Base-by-base conservation (phyloP, 177 flowering plant genomes). In the Vitis hybrid region DNA sequence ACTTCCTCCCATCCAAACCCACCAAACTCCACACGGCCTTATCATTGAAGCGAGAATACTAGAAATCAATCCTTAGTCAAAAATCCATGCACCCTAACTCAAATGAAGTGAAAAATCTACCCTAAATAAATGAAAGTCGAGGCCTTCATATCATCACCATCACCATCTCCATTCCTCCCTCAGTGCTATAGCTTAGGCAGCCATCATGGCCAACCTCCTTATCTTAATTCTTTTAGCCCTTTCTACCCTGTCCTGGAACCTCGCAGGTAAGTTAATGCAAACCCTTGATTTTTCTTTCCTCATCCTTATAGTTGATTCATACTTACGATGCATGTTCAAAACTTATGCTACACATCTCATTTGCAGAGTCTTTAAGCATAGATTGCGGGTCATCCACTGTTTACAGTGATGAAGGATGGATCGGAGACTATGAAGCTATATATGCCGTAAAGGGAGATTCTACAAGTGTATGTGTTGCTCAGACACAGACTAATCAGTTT, bases 381-480 rank as follows among this genome's bases (percentile, higher is more conserved):
- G 84, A 84, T 65, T 88, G 92, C 57, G 90, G 90, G 7, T 35
- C 85, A 8, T 68, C 82, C 1, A 64, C 15, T 6, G 0, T 30
- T 3, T 77, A 62, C 77, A 50, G 20, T 0, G 90, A 85, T 14
- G 71, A 41, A 2, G 2, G 1, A 9, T 87, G 93, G 90, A 21
- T 2, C 0, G 85, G 78, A 2, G 90, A 89, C 11, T 17, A 63
- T 11, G 94, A 90, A 72, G 84, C 61, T 0, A 79, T 77, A 7
- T 85, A 81, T 60, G 73, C 69, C 1, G 60, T 62, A 2, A 83
- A 77, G 70, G 68, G 61, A 4, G 70, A 72, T 2, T 2, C 15
- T 4, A 54, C 68, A 0, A 83, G 85, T 18, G 79, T 90, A 0
- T 90, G 94, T 24, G 60, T 87, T 1, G 87, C 83, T 5, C 90